phyloP scores from a whole-genome alignment of 1,284 basidiomycete species.

The Vanrija sp. region DNA sequence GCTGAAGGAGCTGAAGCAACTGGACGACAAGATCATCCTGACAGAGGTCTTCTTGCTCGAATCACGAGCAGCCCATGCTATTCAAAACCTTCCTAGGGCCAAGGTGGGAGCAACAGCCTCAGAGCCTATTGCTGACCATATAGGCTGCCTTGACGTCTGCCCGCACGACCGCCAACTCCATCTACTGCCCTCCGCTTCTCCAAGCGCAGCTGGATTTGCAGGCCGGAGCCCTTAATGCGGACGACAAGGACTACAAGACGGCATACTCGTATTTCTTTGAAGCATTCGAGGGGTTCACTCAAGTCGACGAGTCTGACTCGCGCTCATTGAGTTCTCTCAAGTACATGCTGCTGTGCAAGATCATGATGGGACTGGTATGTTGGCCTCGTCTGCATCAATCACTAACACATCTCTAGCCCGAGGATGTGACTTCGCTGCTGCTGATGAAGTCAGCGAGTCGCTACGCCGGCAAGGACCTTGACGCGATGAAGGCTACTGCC shows the following conservation, averaged over 20 bases:
- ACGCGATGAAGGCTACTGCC: conserved; percentile 92
- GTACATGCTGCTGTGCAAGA: conserved; percentile 96
- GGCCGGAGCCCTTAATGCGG: conserved; percentile 85
- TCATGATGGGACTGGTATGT: conserved; percentile 89
- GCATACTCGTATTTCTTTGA: conserved; percentile 98
- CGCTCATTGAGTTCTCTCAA: conserved; percentile 77
- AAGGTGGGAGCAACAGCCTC: conserved; percentile 56
- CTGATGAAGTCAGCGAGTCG: conserved; percentile 82
- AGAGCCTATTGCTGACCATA: background rate
- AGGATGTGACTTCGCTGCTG: conserved; percentile 83
- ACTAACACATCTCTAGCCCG: conserved; percentile 58
- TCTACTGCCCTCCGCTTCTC: conserved; percentile 92
- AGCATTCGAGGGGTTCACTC: conserved; percentile 84
- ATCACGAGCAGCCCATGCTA: conserved; percentile 81
- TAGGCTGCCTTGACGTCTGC: conserved; percentile 87
- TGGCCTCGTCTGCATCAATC: background rate
- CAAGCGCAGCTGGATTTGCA: conserved; percentile 92
- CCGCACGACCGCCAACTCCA: conserved; percentile 90
- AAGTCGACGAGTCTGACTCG: conserved; percentile 51
- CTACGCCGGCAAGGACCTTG: conserved; percentile 75
- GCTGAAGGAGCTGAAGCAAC: conserved; percentile 80
- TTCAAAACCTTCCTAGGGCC: conserved; percentile 89
- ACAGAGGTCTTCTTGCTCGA: conserved; percentile 96
- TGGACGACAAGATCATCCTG: conserved; percentile 97
- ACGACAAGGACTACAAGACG: conserved; percentile 97